Base-by-base conservation (phyloP, 371 early-diverging fungal species). In the Umbelopsis sp. region DNA sequence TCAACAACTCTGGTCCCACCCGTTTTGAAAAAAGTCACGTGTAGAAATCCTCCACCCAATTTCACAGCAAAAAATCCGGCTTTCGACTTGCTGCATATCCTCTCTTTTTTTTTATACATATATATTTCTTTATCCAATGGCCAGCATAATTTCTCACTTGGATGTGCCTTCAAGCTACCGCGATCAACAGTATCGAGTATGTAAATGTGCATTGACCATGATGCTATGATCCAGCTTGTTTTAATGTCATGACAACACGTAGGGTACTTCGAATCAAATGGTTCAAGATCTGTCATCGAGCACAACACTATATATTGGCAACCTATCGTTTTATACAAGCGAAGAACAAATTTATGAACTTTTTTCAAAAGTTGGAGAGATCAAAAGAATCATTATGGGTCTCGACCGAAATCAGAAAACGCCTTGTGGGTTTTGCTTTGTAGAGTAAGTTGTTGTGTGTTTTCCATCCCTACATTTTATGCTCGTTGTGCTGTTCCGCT, bases 381-480 rank as follows among this genome's bases (percentile, higher is more conserved):
- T 99, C 69, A 97, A 97, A 75, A 91, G 98, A 73, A 97, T 98
- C 65, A 97, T 98, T 74, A 99, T 99, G 98, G 99, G 99, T 0
- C 87, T 99, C 14, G 97, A 99, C 80, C 87, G 95, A 24, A 86
- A 89, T 68, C 91, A 91, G 75, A 94, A 94, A 78, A 97, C 97
- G 4, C 99, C 99, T 7, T 99, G 99, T 74, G 99, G 99, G 4
- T 99, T 99, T 78, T 97, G 99, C 74, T 98, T 98, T 86, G 99
- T 98, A 63, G 99, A 97, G 95, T 97, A 88, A 73, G 88, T 80
- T 29, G 12, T 37, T 3, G 22, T 22, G 22, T 22, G 22, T 22
- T 20, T 69, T 4, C 24, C 20, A 20, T 57, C 44, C 0, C 8
- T 4, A 29, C 29, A 29, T 29, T 29, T 29, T 29, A 29, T 4